These are phyloP conservation scores for Neurospora sp. DNA, from an alignment of 495 filamentous ascomycete species.

Conservation along the genomic window DNA sequence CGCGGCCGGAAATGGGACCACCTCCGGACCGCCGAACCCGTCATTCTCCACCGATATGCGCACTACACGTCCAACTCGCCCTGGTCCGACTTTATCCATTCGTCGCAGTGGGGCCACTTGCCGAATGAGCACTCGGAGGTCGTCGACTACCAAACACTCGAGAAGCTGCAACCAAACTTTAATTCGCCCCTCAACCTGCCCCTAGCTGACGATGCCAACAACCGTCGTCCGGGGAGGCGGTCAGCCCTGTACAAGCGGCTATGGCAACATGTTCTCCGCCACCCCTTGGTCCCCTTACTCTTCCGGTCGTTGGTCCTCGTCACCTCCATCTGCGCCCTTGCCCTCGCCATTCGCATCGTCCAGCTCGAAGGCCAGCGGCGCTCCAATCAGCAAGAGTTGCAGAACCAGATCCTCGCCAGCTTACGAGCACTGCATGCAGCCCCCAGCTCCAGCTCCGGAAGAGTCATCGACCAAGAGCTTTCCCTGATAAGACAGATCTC, in stretches of 20 bases:
- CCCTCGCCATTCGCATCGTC: conserved; percentile 65
- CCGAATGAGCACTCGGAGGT: conserved; percentile 33
- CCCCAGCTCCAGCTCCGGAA: neutral
- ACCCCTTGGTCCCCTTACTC: conserved; percentile 74
- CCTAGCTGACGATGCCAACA: conserved; percentile 6
- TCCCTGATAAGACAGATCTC: neutral
- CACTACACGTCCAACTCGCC: conserved; percentile 26
- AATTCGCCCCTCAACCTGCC: conserved; percentile 22
- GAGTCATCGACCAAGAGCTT: neutral
- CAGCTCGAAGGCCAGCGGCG: conserved; percentile 33
- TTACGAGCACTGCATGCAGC: neutral
- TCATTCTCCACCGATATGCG: conserved; percentile 40
- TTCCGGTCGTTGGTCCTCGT: conserved; percentile 75
- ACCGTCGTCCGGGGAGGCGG: conserved; percentile 8
- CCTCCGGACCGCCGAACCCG: conserved; percentile 42
- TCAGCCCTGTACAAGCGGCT: conserved; percentile 31
- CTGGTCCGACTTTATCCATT: conserved; percentile 39
- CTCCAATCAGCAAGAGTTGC: conserved; percentile 15
- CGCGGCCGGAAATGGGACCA: conserved; percentile 48
- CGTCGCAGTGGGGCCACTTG: conserved; percentile 39
- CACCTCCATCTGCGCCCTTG: conserved; percentile 75
- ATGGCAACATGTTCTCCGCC: conserved; percentile 49
- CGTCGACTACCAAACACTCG: conserved; percentile 31
- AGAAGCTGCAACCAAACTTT: conserved; percentile 40
- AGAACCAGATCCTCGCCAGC: neutral